Percentiles rank a stretch among this genome's conserved stretches.
Conservation (phyloP, 208 protist genomes). For the Spongospora subterranea region DNA sequence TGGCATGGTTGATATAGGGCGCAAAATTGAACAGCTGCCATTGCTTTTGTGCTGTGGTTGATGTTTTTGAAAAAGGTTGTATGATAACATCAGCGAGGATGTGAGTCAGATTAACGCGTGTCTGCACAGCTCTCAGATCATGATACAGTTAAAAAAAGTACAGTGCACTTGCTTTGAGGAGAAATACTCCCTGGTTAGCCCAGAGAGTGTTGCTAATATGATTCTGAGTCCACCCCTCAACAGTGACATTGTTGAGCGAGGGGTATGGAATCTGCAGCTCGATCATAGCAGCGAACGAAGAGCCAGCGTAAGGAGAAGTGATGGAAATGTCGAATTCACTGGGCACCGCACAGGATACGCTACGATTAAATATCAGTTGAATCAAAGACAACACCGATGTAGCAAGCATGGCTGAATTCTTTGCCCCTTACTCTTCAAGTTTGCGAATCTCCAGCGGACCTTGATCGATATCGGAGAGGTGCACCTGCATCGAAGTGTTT, state of each 20-base stretch:
- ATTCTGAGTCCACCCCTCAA: not conserved
- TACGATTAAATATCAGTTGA: not conserved
- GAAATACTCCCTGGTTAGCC: not conserved
- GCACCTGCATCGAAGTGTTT: too few species aligned
- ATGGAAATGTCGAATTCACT: not conserved
- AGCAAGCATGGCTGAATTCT: not conserved
- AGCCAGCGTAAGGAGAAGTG: not conserved
- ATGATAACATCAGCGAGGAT: not conserved
- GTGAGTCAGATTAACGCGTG: not conserved
- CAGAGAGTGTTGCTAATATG: not conserved
- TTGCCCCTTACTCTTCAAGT: too few species aligned
- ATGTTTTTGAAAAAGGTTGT: not conserved
- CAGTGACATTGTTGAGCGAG: not conserved
- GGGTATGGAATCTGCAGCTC: not conserved
- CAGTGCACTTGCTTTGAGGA: not conserved
- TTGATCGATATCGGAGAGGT: too few species aligned
- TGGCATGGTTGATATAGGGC: not conserved
- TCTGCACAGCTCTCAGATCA: not conserved
- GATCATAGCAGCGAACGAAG: not conserved
- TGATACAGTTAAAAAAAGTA: not conserved
- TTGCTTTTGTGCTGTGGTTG: not conserved
- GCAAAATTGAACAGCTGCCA: not conserved
- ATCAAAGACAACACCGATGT: not conserved
- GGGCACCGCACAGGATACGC: not conserved
- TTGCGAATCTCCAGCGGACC: too few species aligned